Evolutionary conservation across 306 rosid species (phyloP), one percentile per base, ranked within the genome.

Genomic region (Ormosia semicastrata): DNA sequence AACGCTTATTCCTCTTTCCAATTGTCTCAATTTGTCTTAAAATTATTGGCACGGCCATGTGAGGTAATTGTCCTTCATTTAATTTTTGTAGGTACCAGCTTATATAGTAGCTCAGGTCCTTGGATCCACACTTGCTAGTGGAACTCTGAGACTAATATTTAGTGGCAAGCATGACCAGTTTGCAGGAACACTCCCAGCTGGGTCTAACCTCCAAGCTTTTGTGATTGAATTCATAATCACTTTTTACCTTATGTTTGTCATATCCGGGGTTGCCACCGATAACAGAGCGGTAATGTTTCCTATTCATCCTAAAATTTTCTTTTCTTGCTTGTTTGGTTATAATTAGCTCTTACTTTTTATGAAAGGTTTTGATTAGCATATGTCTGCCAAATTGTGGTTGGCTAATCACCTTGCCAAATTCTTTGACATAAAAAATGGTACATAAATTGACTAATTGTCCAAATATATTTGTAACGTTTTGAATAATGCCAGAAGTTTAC

Each of bases 211-310:
- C 8, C 99, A 95, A 65, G 80, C 97, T 34, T 91, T 95, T 80
- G 96, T 77, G 80, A 11, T 91, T 49, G 99, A 95, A 82, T 95
- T 90, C 88, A 85, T 95, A 32, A 91, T 90, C 88, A 95, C 99
- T 6, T 92, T 95, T 83, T 92, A 84, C 83, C 97, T 95, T 79
- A 92, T 92, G 98, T 91, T 93, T 29, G 84, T 92, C 63, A 81
- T 95, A 5, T 93, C 98, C 7, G 98, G 98, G 14, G 93, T 95
- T 15, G 88, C 96, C 15, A 90, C 98, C 0, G 99, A 95, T 80
- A 92, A 87, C 71, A 87, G 97, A 85, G 97, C 94, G 75, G 99
- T 95, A 63, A 50, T 66, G 50, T 69, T 44, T 37, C 36, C 56
- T 29, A 2, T 40, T 46, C 68, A 32, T 70, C 50, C 6, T 9